Base-by-base conservation (phyloP, 2,329 filamentous ascomycete genomes). In the Phialophora expanda region DNA sequence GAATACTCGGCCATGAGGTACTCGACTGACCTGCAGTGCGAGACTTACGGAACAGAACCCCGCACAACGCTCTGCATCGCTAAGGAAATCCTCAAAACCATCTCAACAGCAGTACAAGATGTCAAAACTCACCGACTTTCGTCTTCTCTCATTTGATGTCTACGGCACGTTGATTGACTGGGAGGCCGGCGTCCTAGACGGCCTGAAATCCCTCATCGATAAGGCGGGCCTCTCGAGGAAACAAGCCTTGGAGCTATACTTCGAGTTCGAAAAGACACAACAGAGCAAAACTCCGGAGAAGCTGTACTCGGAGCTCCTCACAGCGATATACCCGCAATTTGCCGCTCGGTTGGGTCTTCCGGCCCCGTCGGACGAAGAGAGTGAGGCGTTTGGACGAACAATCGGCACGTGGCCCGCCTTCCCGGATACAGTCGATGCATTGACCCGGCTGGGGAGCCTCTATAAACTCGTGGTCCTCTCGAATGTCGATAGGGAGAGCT, bases 161-260 rank as follows among this genome's bases (percentile, higher is more conserved):
- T 93, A 91, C 76, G 90, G 90, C 75, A 93, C 91, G 0, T 83
- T 93, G 3, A 86, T 93, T 67, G 89, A 93, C 80, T 92, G 89
- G 89, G 89, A 92, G 76, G 74, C 79, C 11, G 89, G 89, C 66
- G 84, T 92, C 64, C 59, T 59, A 22, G 38, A 41, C 3, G 55
- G 59, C 30, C 48, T 66, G 30, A 53, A 56, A 8, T 14, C 48
- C 1, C 53, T 66, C 26, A 64, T 22, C 28, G 41, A 61, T n/a
- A 24, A 56, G 30, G 9, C 48, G 41, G 3, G 57, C 46, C 46
- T 64, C 6, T 20, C 56, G 50, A n/a, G 61, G 48, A 50, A 61
- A 20, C 32, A 51, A n/a, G 32, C 58, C 9, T 61, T 66, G 2
- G 44, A 38, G n/a, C 30, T 56, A 12, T 66, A 64, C 56, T 48